Evolutionary conservation across 2,329 filamentous ascomycete genomes (phyloP), one percentile per base, ranked within the genome.

Genomic region (Fusarium longipes): DNA sequence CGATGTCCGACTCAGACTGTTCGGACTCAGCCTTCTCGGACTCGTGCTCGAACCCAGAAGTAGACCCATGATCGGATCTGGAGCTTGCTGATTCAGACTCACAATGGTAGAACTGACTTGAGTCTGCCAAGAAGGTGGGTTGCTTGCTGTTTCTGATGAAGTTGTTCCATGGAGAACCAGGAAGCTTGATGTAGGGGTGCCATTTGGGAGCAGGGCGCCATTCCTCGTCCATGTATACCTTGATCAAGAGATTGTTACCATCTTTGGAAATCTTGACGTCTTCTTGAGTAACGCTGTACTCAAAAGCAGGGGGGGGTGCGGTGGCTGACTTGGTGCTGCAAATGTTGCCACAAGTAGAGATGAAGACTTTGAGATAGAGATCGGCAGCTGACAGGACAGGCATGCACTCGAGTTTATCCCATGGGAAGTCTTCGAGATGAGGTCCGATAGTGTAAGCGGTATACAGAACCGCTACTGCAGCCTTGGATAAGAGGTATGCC

Each of bases 121-220:
- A 12, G 17, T n/a, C 20, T 18, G 30, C 8, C 4, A 69, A 20
- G 57, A 50, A 33, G 32, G 50, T 32, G 49, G 61, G 45, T 15
- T 43, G 35, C 4, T 40, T 30, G 18, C 35, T 43, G 40, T 73
- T 73, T 29, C 43, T 67, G 39, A 73, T 62, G 42, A 64, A 72
- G 29, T 68, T 70, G 53, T 73, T 73, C 71, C 71, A 73, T 18
- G 63, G 53, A 11, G 70, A 70, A 6, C 71, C 71, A 11, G 69
- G 70, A 2, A 67, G 47, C 14, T 49, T 60, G 45, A 39, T 65
- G 39, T 42, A 65, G 18, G 71, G 71, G 25, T 73, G 67, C 62
- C 67, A 72, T 49, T 52, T 39, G 11, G 67, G 65, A 5, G 61
- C 54, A 15, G 51, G 29, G 18, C 47, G 54, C 66, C 64, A 73